Percentiles rank a stretch among this genome's conserved stretches.
These are phyloP conservation scores for Microdochium bolleyi DNA, from an alignment of 2,329 filamentous ascomycete genomes.

Conservation along the genomic window DNA sequence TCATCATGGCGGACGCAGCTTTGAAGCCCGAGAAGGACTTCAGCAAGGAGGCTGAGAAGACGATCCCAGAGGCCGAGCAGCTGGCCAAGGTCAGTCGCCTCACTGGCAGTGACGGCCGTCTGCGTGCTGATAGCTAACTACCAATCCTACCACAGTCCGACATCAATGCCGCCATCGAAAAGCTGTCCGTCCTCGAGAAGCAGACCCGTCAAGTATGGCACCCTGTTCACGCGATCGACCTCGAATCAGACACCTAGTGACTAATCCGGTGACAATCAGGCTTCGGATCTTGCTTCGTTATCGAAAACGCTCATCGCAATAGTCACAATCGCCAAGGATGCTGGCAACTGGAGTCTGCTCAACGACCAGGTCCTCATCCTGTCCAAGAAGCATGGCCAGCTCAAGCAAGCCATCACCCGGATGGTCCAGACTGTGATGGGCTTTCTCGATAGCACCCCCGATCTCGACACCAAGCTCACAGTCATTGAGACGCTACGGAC, in stretches of 20 bases:
- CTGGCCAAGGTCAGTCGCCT: constrained; percentile 64
- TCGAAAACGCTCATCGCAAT: constrained; percentile 82
- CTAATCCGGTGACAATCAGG: constrained; percentile 40
- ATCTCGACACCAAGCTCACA: constrained; percentile 78
- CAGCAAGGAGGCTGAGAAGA: constrained; percentile 88
- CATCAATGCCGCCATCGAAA: constrained; percentile 83
- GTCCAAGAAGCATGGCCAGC: constrained; percentile 99
- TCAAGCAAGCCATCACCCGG: constrained; percentile 97
- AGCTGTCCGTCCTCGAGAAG: constrained; percentile 87
- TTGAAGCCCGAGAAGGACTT: constrained; percentile 98
- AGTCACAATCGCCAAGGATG: constrained; percentile 89
- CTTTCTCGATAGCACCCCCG: constrained; percentile 82
- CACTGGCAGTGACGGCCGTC: constrained; percentile 6
- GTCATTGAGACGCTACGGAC: constrained; percentile 93
- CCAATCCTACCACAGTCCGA: constrained; percentile 47
- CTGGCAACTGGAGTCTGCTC: constrained; percentile 85
- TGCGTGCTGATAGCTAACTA: constrained; percentile 1
- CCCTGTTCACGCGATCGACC: not conserved
- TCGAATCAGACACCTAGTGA: not conserved
- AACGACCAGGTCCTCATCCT: constrained; percentile 94
- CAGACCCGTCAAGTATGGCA: constrained; percentile 80
- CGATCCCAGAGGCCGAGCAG: constrained; percentile 83
- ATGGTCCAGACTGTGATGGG: constrained; percentile 97
- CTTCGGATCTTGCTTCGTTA: constrained; percentile 92
- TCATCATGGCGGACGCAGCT: constrained; percentile 70